phyloP scores from a whole-genome alignment of 1,284 basidiomycete genomes.

The Irpex sp. region DNA sequence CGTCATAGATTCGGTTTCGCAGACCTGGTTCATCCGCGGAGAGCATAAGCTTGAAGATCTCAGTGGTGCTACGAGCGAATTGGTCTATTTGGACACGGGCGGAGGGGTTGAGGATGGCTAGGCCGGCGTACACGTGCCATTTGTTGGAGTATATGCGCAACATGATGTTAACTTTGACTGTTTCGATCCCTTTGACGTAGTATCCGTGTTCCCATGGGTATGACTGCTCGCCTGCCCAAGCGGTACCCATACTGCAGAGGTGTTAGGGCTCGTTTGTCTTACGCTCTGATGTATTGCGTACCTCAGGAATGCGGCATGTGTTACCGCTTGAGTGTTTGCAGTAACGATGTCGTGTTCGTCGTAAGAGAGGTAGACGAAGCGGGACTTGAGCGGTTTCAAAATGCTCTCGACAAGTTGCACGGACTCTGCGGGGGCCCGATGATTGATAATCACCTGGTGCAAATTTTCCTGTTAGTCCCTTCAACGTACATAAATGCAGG shows the following conservation, averaged over 20 bases:
- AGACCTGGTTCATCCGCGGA: conserved; percentile 69
- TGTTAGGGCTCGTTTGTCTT: neutral
- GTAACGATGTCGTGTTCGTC: conserved; percentile 96
- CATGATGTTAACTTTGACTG: conserved; percentile 96
- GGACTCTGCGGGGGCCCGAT: conserved; percentile 77
- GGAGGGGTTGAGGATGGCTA: conserved; percentile 95
- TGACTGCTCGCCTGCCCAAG: conserved; percentile 75
- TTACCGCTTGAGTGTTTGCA: conserved; percentile 97
- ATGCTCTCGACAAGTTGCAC: conserved; percentile 82
- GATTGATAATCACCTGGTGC: conserved; percentile 81
- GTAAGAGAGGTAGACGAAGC: conserved; percentile 91
- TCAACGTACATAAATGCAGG: neutral
- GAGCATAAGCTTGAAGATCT: conserved; percentile 96
- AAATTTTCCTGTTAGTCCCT: neutral
- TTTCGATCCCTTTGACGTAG: conserved; percentile 98
- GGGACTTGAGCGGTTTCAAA: conserved; percentile 78
- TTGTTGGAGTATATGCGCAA: conserved; percentile 95
- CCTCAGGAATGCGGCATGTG: conserved; percentile 97
- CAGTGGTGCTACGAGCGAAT: conserved; percentile 82
- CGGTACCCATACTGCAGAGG: conserved; percentile 86
- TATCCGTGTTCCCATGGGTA: conserved; percentile 97
- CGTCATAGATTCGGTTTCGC: conserved; percentile 71
- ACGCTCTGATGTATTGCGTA: conserved; percentile 28
- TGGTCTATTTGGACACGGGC: conserved; percentile 89
- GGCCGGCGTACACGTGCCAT: conserved; percentile 99